Evolutionary conservation across 768 basidiomycete species (phyloP).

Genomic region (Leccinum pellstonianum): DNA sequence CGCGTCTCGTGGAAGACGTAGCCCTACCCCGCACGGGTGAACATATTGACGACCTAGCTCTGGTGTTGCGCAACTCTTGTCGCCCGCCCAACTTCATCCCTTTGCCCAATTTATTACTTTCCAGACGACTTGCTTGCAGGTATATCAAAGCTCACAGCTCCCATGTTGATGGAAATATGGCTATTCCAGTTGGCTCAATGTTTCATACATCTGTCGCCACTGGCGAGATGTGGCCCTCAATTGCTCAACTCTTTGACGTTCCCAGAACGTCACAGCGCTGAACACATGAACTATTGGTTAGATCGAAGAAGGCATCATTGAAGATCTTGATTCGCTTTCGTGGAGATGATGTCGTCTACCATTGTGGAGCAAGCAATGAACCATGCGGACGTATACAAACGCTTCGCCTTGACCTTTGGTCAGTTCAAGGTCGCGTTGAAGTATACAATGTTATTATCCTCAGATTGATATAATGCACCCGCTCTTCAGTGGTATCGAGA

Average conservation of each 20-base stretch:
- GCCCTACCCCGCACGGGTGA: too few species aligned
- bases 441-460: too few species aligned
- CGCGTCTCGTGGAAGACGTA: too few species aligned
- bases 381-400: not conserved
- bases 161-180: not conserved
- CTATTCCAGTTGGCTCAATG: not conserved
- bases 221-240: not conserved
- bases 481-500: too few species aligned
- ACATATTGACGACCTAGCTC: too few species aligned
- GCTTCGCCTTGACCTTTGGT: not conserved
- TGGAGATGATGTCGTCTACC: not conserved
- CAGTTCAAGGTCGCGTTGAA: too few species aligned
- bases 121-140: not conserved
- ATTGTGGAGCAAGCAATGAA: not conserved
- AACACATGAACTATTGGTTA: not conserved
- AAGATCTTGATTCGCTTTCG: not conserved
- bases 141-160: not conserved
- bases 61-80: too few species aligned
- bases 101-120: not conserved
- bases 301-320: not conserved
- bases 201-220: not conserved
- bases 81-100: too few species aligned
- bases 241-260: not conserved
- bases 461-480: too few species aligned
- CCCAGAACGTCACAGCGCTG: not conserved